Percentiles rank a stretch among this genome's conserved stretches.
Evolutionary conservation across 257 asterid species (phyloP).

Genomic region (Thymus quinquecostatus): DNA sequence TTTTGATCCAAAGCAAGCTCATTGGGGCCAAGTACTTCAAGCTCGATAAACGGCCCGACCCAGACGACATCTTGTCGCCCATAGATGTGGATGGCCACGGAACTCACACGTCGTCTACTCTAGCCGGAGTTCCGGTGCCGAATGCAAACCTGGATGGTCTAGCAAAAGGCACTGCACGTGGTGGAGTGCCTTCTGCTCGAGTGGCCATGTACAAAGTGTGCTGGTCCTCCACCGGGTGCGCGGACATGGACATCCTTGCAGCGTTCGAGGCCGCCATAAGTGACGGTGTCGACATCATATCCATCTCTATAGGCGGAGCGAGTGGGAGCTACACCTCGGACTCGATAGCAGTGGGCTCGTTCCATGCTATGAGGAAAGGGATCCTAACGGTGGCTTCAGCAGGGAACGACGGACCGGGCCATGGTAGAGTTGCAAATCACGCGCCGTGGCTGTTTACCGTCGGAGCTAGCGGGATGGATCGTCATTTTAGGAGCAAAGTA

Average conservation of each 20-base stretch:
- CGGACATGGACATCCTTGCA: conserved; percentile 89
- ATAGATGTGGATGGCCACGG: conserved; percentile 87
- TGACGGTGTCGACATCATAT: conserved; percentile 89
- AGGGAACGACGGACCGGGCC: conserved; percentile 77
- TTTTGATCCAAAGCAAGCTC: conserved; percentile 61
- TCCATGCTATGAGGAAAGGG: conserved; percentile 81
- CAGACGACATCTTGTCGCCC: conserved; percentile 70
- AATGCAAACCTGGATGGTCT: conserved; percentile 75
- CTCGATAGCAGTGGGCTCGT: conserved; percentile 76
- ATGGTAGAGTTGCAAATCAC: conserved; percentile 57
- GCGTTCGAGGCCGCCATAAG: conserved; percentile 85
- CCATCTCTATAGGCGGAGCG: conserved; percentile 79
- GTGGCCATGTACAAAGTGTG: conserved; percentile 91
- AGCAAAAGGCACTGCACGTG: conserved; percentile 82
- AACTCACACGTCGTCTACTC: conserved; percentile 91
- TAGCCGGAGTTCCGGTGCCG: conserved; percentile 67
- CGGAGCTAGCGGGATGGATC: conserved; percentile 82
- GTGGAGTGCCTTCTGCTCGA: conserved; percentile 92
- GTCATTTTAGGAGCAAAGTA: conserved; percentile 68
- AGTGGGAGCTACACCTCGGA: conserved; percentile 60
- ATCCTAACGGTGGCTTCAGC: conserved; percentile 82
- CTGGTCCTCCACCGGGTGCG: conserved; percentile 67
- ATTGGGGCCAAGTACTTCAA: conserved; percentile 95
- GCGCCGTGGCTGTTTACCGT: conserved; percentile 95
- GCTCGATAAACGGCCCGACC: conserved; percentile 57